Conservation (phyloP, 2,329 filamentous ascomycete species). For the Pseudopithomyces maydicus region DNA sequence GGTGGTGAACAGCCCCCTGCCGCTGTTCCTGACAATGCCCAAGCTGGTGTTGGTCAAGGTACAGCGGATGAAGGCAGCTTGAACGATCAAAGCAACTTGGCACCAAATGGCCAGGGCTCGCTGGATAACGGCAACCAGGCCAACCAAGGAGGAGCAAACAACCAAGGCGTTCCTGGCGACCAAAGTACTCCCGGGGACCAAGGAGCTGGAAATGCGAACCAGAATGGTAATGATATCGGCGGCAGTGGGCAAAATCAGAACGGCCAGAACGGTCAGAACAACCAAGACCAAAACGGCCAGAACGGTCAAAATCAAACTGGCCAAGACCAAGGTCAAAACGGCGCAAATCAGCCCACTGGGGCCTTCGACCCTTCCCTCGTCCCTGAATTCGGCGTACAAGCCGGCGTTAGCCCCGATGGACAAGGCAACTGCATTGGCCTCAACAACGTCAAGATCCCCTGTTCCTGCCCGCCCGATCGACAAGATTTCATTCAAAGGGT, state of each 20-base stretch:
- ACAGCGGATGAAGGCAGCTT: not conserved
- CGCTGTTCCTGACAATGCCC: not conserved
- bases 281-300: not conserved
- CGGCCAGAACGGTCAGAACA: not conserved
- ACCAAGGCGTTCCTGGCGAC: not conserved
- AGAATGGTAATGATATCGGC: not conserved
- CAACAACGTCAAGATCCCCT: conserved; percentile 16
- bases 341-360: not conserved
- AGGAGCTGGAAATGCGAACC: not conserved
- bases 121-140: not conserved
- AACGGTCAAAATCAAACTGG: not conserved
- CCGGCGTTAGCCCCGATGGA: conserved; percentile 13
- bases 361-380: conserved; percentile 15
- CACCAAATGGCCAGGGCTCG: not conserved
- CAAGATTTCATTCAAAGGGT: conserved; percentile 14
- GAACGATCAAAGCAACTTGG: not conserved
- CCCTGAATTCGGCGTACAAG: conserved; percentile 18
- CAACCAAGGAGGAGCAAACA: not conserved
- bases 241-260: not conserved
- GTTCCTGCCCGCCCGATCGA: conserved; percentile 18
- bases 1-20: not conserved
- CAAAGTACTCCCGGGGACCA: not conserved
- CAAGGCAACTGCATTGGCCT: conserved; percentile 15
- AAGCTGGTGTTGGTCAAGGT: not conserved
- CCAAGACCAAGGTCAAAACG: not conserved